A percentile compares a stretch with the other conserved stretches of the same genome.
These are phyloP conservation scores for Cymbopogon citratus DNA, from an alignment of 176 grass and related monocot species.

Conservation along the genomic window DNA sequence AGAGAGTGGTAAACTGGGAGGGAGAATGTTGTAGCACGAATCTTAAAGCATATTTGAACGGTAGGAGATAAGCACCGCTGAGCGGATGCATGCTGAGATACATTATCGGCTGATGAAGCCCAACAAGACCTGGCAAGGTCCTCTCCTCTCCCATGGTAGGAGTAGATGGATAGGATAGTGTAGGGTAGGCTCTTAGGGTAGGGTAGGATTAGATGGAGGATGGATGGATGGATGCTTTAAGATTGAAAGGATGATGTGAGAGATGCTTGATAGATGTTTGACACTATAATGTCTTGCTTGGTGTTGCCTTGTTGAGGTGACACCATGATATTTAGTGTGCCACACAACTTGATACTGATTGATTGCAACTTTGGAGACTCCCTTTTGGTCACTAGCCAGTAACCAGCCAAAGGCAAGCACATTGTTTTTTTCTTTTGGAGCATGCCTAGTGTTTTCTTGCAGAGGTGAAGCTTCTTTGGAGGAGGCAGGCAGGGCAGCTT, in stretches of 20 bases:
- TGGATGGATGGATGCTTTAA: slow-evolving; percentile 41
- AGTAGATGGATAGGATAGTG: slow-evolving; percentile 31
- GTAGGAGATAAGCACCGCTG: too few relatives aligned
- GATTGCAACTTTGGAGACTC: slow-evolving; percentile 27
- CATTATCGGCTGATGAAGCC: neutral
- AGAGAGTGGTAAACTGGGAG: neutral
- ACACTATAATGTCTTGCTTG: slow-evolving; percentile 27
- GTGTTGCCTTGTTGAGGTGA: slow-evolving; percentile 39
- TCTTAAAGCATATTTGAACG: too few relatives aligned
- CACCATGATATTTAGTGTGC: slow-evolving; percentile 46
- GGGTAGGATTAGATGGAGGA: slow-evolving; percentile 20
- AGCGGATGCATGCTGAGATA: too few relatives aligned
- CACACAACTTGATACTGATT: slow-evolving; percentile 19
- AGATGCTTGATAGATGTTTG: slow-evolving; percentile 50
- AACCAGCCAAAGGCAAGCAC: neutral
- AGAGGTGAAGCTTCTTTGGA: slow-evolving; percentile 79
- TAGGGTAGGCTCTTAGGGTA: too few relatives aligned
- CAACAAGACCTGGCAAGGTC: neutral
- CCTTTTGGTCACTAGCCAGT: slow-evolving; percentile 34
- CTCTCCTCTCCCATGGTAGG: neutral
- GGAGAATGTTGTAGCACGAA: too few relatives aligned
- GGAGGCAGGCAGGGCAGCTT: slow-evolving; percentile 47
- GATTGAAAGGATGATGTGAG: slow-evolving; percentile 46
- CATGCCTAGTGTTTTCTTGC: slow-evolving; percentile 29
- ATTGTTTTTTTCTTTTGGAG: slow-evolving; percentile 1